Percentiles rank a stretch among this genome's conserved stretches.
These are phyloP conservation scores for Rhodotorula sp. DNA, from an alignment of 1,284 basidiomycete species.

Conservation along the genomic window DNA sequence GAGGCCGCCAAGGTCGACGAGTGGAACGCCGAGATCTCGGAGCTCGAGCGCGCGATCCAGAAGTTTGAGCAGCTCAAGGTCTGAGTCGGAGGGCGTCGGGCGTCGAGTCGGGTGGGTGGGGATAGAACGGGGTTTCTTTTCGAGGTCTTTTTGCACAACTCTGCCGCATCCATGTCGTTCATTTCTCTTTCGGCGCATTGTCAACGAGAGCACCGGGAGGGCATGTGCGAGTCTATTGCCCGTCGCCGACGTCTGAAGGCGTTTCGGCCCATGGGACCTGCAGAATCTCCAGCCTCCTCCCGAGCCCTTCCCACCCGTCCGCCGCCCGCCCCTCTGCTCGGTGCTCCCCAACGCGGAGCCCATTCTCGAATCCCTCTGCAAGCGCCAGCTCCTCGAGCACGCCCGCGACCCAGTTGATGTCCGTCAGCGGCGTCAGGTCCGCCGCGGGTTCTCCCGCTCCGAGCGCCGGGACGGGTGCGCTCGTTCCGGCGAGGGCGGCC, in stretches of 20 bases:
- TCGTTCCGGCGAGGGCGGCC: background rate
- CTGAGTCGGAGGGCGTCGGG: background rate
- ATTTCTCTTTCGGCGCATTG: no score
- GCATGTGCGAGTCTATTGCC: no score
- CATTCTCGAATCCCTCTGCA: conserved; percentile 7
- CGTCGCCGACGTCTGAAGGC: background rate
- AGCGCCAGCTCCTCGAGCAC: conserved; percentile 55
- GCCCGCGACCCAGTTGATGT: conserved; percentile 80
- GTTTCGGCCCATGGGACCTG: background rate
- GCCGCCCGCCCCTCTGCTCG: background rate
- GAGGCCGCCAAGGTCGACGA: conserved; percentile 76
- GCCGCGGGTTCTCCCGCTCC: conserved; percentile 57
- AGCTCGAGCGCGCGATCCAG: conserved; percentile 61
- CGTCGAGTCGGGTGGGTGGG: background rate
- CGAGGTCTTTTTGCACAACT: background rate
- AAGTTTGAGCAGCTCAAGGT: conserved; percentile 60
- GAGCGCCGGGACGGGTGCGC: background rate
- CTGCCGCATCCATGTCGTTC: no score
- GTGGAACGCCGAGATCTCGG: conserved; percentile 64
- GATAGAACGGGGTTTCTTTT: background rate
- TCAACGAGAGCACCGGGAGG: no score
- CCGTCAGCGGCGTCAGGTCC: conserved; percentile 86
- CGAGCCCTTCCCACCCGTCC: conserved; percentile 20
- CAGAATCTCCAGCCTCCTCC: conserved; percentile 16
- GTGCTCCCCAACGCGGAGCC: background rate